phyloP scores from a whole-genome alignment of 176 grass and related monocot genomes.

The Eragrostis nindensis region DNA sequence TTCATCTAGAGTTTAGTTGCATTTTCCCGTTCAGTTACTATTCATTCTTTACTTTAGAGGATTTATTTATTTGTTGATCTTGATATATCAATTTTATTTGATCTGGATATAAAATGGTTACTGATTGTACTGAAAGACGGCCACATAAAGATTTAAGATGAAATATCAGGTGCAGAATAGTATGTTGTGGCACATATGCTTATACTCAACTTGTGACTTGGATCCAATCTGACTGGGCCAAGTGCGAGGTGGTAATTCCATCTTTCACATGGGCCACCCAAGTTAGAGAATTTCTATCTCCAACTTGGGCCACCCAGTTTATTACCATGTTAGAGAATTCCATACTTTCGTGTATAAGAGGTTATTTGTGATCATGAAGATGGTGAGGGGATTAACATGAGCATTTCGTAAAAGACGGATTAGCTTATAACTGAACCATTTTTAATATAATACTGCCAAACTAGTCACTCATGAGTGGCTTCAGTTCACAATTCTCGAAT shows the following conservation, averaged over 20 bases:
- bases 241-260: no score
- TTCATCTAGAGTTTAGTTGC: background rate
- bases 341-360: background rate
- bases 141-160: background rate
- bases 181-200: no score
- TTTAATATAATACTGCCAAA: no score
- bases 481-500: no score
- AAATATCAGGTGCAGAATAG: no score
- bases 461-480: no score
- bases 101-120: slow-evolving; percentile 16
- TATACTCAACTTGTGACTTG: no score
- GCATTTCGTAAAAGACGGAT: no score
- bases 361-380: slow-evolving; percentile 29
- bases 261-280: background rate
- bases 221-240: no score
- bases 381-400: background rate
- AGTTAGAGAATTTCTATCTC: background rate
- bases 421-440: no score
- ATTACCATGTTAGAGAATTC: background rate
- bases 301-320: background rate
- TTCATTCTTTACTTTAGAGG: background rate
- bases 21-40: background rate
- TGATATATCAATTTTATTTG: slow-evolving; percentile 20
- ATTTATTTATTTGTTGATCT: slow-evolving; percentile 20
- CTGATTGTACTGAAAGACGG: slow-evolving; percentile 24